Percentiles rank a stretch among this genome's conserved stretches.
Evolutionary conservation across 148 eudicot genomes (phyloP).

Genomic region (Cornus kousa): DNA sequence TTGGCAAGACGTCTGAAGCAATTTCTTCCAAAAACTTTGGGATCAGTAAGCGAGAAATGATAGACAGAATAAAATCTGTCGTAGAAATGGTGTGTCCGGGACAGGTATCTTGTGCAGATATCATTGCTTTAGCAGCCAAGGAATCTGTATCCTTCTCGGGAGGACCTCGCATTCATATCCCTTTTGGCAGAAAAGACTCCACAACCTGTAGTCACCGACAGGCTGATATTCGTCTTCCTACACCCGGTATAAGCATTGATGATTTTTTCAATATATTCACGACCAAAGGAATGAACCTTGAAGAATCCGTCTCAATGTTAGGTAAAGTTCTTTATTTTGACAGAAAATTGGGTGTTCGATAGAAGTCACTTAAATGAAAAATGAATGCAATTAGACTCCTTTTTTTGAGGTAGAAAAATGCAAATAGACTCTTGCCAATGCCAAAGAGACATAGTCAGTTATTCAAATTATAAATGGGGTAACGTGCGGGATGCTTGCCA

Average conservation of each 20-base stretch:
- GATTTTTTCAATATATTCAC: background rate
- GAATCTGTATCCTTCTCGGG: background rate
- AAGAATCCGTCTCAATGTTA: background rate
- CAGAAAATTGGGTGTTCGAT: too few relatives aligned
- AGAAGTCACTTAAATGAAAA: too few relatives aligned
- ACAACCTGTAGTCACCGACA: background rate
- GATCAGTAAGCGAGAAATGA: background rate
- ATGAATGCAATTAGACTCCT: too few relatives aligned
- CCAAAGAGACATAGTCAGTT: too few relatives aligned
- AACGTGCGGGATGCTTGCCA: too few relatives aligned
- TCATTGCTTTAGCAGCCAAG: background rate
- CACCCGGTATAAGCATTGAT: background rate
- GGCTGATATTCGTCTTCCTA: background rate
- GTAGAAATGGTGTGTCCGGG: background rate
- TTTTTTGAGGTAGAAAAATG: too few relatives aligned
- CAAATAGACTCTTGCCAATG: too few relatives aligned
- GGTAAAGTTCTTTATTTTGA: background rate
- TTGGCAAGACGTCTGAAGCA: background rate
- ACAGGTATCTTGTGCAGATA: constrained; percentile 4
- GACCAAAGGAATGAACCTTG: background rate
- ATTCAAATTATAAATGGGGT: too few relatives aligned
- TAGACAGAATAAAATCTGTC: background rate
- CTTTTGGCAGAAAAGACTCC: constrained; percentile 1
- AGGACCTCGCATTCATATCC: background rate
- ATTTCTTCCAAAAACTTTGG: background rate